A percentile compares a stretch with the other conserved stretches of the same genome.
Evolutionary conservation across 2,329 filamentous ascomycete genomes (phyloP).

Genomic region (Neofusicoccum kwambonambiense): DNA sequence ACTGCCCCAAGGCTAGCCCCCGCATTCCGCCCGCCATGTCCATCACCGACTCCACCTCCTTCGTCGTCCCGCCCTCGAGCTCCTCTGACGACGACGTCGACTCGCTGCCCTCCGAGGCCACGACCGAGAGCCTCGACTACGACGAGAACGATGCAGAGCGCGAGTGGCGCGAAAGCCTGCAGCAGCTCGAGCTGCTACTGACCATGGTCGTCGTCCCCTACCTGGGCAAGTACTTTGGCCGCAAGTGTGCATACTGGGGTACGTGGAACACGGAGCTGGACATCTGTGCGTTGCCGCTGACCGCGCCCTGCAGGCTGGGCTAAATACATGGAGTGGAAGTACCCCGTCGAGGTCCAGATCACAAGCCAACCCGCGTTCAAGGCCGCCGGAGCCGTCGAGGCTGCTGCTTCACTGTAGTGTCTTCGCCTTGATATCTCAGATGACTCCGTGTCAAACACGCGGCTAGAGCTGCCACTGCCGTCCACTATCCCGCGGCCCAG

Average conservation of each 20-base stretch:
- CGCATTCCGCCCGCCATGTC: slow-evolving; percentile 30
- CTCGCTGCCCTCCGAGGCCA: slow-evolving; percentile 52
- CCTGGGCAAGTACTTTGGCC: slow-evolving; percentile 88
- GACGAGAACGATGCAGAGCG: slow-evolving; percentile 73
- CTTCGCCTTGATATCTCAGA: background rate
- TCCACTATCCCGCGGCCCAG: background rate
- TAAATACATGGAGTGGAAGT: slow-evolving; percentile 92
- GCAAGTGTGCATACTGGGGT: slow-evolving; percentile 97
- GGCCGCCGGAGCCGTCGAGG: slow-evolving; percentile 46
- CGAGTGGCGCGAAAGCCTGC: slow-evolving; percentile 92
- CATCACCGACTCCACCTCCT: slow-evolving; percentile 37
- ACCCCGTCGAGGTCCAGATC: slow-evolving; percentile 70
- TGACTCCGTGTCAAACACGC: background rate
- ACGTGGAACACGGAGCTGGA: slow-evolving; percentile 39
- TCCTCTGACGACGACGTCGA: slow-evolving; percentile 45
- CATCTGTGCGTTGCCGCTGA: slow-evolving; percentile 22
- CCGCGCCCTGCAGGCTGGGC: slow-evolving; percentile 69
- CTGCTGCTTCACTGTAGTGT: slow-evolving; percentile 43
- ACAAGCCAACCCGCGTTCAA: slow-evolving; percentile 49
- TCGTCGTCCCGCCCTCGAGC: slow-evolving; percentile 32
- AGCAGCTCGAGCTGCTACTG: slow-evolving; percentile 88
- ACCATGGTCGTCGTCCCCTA: slow-evolving; percentile 96
- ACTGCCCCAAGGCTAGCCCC: background rate
- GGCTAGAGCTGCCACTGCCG: background rate
- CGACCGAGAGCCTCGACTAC: slow-evolving; percentile 52